Base-by-base conservation (phyloP, 2,329 filamentous ascomycete species). In the Colletotrichum theobromicola region DNA sequence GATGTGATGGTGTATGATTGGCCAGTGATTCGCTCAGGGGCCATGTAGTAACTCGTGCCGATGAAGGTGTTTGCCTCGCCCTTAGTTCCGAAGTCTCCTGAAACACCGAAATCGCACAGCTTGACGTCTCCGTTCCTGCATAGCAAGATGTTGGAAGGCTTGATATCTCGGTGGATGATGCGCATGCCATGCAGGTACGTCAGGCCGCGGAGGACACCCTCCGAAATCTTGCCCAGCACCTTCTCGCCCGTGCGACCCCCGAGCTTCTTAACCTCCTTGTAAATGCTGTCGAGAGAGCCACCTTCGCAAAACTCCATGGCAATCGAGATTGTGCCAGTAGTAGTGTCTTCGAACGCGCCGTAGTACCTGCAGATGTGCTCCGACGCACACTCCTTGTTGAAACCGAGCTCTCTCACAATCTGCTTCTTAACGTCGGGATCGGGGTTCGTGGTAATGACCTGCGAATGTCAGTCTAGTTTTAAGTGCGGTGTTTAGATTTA, bases 231-330 rank as follows among this genome's bases (percentile, higher is more conserved):
- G 77, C 97, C 97, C 5, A 99, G 89, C 2, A 99, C 97, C 82
- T 98, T 99, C 83, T 99, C 97, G 78, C 97, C 97, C 0, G 96
- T 98, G 64, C 97, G 92, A 13, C 97, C 97, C 55, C 96, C 96
- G 3, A 98, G 91, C 79, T 97, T 95, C 87, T 98, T 98, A 42
- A 99, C 96, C 85, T 99, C 97, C 78, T 95, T 95, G 87, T 99
- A 99, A 77, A 99, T 97, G 82, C 95, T 97, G 86, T 99, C 96
- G 24, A 99, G 90, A 61, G 95, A 98, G 67, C 97, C 97, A 72
- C 97, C 97, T 85, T 98, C 97, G 82, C 97, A 99, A 80, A 98
- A 98, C 83, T 99, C 97, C 97, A 99, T 99, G 72, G 95, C 96
- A 81, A 99, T 99, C 62, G 95, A 98, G 78, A 99, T 98, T 62